Conservation (phyloP, 2,329 filamentous ascomycete species). For the Fusarium buxicola region DNA sequence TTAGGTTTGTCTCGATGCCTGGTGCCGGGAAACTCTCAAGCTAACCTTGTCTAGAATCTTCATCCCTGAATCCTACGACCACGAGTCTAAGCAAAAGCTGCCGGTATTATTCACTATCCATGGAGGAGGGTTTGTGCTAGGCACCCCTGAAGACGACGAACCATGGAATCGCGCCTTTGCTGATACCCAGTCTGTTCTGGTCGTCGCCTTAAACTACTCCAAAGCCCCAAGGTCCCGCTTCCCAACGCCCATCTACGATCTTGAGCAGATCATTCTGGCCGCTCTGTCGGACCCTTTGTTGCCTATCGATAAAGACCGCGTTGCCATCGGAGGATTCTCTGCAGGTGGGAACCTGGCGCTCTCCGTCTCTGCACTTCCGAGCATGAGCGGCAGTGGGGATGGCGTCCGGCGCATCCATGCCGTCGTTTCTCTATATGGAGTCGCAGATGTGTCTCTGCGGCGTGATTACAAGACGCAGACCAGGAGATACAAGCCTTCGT, state of each 20-base stretch:
- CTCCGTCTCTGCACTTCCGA: conserved; percentile 16
- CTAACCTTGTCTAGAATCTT: conserved; percentile 9
- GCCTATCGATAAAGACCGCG: conserved; percentile 10
- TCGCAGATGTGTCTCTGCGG: conserved; percentile 8
- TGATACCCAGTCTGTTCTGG: conserved; percentile 21
- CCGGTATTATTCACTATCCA: conserved; percentile 17
- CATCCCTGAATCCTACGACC: neutral
- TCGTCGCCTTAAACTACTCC: conserved; percentile 24
- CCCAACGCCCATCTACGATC: conserved; percentile 16
- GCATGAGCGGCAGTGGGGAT: conserved; percentile 28
- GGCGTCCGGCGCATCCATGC: conserved; percentile 18
- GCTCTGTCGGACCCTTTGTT: conserved; percentile 7
- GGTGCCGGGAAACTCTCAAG: rapidly evolving
- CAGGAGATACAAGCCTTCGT: conserved; percentile 8
- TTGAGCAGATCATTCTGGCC: conserved; percentile 21
- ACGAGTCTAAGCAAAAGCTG: neutral
- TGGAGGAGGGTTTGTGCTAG: conserved; percentile 25
- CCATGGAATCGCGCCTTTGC: conserved; percentile 12
- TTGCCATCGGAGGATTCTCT: conserved; percentile 18
- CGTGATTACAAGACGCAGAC: conserved; percentile 20
- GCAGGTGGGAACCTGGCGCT: conserved; percentile 20
- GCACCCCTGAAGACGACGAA: conserved; percentile 21
- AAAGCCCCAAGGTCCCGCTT: conserved; percentile 17
- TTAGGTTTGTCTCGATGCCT: neutral
- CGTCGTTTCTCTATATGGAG: conserved; percentile 6